Conservation (phyloP, 768 basidiomycete genomes). For the Tulasnella sp. region DNA sequence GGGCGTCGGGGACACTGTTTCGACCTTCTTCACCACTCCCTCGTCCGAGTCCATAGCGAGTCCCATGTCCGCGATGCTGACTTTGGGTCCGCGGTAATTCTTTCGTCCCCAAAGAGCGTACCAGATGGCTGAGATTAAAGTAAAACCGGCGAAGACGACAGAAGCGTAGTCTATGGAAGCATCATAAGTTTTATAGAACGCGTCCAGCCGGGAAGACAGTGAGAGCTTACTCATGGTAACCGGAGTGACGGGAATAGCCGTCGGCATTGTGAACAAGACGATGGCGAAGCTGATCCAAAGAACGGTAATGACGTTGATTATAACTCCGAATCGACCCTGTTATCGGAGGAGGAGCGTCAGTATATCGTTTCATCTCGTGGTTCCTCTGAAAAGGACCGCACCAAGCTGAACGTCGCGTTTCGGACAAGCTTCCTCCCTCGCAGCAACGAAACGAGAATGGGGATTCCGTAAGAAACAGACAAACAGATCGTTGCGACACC, state of each 20-base stretch:
- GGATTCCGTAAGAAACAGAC: conserved; percentile 66
- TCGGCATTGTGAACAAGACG: conserved; percentile 71
- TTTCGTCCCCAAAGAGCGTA: conserved; percentile 44
- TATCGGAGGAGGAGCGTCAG: no score
- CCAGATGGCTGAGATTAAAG: conserved; percentile 60
- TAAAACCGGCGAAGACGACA: conserved; percentile 69
- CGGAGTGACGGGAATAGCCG: conserved; percentile 58
- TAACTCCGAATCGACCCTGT: conserved; percentile 48
- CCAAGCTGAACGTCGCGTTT: conserved; percentile 55
- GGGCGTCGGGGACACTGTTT: not conserved
- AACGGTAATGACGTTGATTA: conserved; percentile 57
- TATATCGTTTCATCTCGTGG: not conserved
- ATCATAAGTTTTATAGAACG: not conserved
- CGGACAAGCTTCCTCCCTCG: conserved; percentile 51
- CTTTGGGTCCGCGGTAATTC: conserved; percentile 31
- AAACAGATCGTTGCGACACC: conserved; percentile 69
- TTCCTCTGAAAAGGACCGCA: not conserved
- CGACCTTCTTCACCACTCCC: conserved; percentile 1
- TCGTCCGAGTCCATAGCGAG: conserved; percentile 28
- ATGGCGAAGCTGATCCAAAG: conserved; percentile 65
- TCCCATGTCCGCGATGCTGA: conserved; percentile 27
- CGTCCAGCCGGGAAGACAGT: no score
- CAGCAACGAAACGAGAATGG: conserved; percentile 57
- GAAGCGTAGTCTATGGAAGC: conserved; percentile 60
- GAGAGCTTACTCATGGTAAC: conserved; percentile 53